Base-by-base conservation (phyloP, 352 stramenopile species). In the Phytophthora niederhauseri region DNA sequence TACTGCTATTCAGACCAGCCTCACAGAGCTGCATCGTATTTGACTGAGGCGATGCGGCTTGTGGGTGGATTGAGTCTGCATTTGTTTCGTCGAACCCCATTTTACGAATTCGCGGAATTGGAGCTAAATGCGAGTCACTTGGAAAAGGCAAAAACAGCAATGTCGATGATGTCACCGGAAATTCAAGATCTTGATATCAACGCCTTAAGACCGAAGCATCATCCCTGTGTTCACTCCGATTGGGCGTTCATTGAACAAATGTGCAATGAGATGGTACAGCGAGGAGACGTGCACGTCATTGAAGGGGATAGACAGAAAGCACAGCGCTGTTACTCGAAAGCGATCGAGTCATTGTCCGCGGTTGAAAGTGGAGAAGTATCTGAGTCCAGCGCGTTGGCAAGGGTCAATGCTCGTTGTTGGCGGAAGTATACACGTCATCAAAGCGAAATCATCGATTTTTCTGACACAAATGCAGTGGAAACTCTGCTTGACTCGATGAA, bases 31-130 rank as follows among this genome's bases (percentile, higher is more conserved):
- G 74, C 74, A 6, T 58, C 74, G 17, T 94, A 91, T 56, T 87
- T 88, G 45, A 70, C 64, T 0, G 84, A 92, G 30, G 85, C 85
- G 4, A 91, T 94, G 84, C 66, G 80, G 20, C 72, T 94, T n/a
- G 85, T 92, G 12, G 78, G 84, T 41, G 80, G 82, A 6, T 34
- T 94, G 4, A 69, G 83, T n/a, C 70, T 90, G 22, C 59, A 52
- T 17, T 78, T 80, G 12, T 90, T 89, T n/a, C 76, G 78, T 53
- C 81, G 73, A 19, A 66, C 72, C 26, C 85, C 85, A 19, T 90
- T 91, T 66, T 85, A 82, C 51, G 74, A 89, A 49, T 94, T 85
- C 30, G 84, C 82, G 8, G 75, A 89, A 60, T 53, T 94, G 50
- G 78, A 93, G 24, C 60, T 92, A 14, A 79, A 85, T 34, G 69